These are phyloP conservation scores for Fragaria vesca DNA, from an alignment of 306 rosid species.

Conservation along the genomic window DNA sequence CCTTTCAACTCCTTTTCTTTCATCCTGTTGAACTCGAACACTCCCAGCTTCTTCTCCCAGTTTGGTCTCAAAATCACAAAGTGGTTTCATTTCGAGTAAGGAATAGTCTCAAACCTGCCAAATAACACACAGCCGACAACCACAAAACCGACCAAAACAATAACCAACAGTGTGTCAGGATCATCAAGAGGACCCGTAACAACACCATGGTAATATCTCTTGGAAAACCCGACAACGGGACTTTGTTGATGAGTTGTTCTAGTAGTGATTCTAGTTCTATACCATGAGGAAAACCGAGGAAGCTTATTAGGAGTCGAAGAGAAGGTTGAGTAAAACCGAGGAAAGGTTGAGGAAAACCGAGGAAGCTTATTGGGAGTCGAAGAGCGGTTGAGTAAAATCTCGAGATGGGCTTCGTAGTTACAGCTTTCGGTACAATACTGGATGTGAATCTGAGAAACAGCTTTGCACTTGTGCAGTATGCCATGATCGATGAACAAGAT, in stretches of 20 bases:
- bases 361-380: too few relatives aligned
- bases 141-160: too few relatives aligned
- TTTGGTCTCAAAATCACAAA: constrained; percentile 53
- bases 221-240: constrained; percentile 36
- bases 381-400: constrained; percentile 8
- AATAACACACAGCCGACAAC: constrained; percentile 49
- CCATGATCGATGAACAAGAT: constrained; percentile 36
- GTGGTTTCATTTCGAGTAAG: constrained; percentile 71
- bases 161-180: too few relatives aligned
- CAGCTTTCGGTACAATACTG: constrained; percentile 20
- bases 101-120: constrained; percentile 68
- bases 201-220: constrained; percentile 56
- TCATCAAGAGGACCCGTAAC: too few relatives aligned
- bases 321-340: constrained; percentile 9
- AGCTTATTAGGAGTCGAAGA: too few relatives aligned
- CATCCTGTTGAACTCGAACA: constrained; percentile 49
- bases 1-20: constrained; percentile 50
- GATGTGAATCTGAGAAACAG: constrained; percentile 24
- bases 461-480: constrained; percentile 40
- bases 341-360: constrained; percentile 14
- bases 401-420: constrained; percentile 21
- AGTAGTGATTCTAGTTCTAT: not conserved
- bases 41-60: constrained; percentile 72
- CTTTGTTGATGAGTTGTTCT: constrained; percentile 5
- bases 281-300: not conserved